These are phyloP conservation scores for Alternaria gaisen DNA, from an alignment of 2,329 filamentous ascomycete genomes.

Conservation along the genomic window DNA sequence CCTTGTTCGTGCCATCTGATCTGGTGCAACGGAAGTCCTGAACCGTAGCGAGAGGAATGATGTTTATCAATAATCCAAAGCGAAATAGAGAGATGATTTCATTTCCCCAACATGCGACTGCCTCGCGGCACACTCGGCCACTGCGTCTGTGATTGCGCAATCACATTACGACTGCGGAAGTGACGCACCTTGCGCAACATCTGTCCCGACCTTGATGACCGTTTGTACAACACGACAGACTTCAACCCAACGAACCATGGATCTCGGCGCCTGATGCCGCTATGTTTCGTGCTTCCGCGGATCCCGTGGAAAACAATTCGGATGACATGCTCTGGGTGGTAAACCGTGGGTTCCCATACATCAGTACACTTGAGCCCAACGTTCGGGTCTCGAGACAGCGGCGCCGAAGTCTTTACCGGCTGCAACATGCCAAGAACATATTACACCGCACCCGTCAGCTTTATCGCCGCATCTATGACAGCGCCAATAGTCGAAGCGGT, in stretches of 20 bases:
- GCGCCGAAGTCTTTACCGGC: slow-evolving; percentile 5
- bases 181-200: background rate
- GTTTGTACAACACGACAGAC: background rate
- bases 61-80: background rate
- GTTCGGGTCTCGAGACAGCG: slow-evolving; percentile 7
- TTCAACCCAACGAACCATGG: background rate
- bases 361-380: background rate
- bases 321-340: background rate
- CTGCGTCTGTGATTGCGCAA: background rate
- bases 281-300: background rate
- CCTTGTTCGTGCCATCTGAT: too few species aligned
- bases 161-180: background rate
- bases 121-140: background rate
- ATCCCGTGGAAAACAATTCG: background rate
- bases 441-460: background rate
- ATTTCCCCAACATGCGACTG: background rate
- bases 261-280: background rate
- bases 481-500: background rate
- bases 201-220: background rate
- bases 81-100: background rate
- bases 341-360: background rate
- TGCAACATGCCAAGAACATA: background rate
- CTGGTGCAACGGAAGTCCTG: too few species aligned
- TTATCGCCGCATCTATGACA: background rate
- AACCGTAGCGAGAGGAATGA: background rate